Evolutionary conservation across 257 asterid species (phyloP).

Genomic region (Apocynum venetum): DNA sequence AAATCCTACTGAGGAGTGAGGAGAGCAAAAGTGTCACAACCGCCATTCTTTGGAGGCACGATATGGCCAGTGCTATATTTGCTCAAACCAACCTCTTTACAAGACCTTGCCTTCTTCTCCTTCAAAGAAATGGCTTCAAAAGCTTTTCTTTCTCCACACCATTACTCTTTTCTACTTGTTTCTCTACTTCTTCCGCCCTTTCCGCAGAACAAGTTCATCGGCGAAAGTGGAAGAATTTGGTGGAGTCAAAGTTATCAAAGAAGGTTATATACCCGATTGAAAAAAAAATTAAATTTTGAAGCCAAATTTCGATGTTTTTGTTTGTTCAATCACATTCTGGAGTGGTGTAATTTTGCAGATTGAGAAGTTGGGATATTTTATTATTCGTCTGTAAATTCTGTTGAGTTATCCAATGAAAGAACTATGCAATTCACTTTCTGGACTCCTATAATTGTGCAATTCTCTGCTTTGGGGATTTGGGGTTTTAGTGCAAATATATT

Average conservation of each 20-base stretch:
- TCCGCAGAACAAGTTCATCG: conserved; percentile 19
- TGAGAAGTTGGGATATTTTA: neutral
- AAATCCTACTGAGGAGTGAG: no score
- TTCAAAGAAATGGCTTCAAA: conserved; percentile 30
- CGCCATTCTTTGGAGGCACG: neutral
- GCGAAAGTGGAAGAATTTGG: conserved; percentile 43
- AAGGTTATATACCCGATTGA: neutral
- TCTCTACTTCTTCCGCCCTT: conserved; percentile 27
- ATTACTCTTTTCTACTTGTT: conserved; percentile 33
- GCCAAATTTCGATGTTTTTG: conserved; percentile 7
- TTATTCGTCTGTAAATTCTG: no score
- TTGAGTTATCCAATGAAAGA: neutral
- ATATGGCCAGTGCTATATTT: conserved; percentile 22
- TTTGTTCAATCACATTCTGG: neutral
- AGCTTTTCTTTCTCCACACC: conserved; percentile 27
- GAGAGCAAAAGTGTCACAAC: neutral
- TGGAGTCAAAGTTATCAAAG: conserved; percentile 46
- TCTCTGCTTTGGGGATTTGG: neutral
- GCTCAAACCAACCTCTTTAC: conserved; percentile 40
- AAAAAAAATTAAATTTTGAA: neutral
- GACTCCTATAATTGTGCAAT: neutral
- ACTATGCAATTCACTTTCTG: neutral
- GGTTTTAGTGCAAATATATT: neutral
- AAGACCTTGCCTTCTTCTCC: conserved; percentile 33
- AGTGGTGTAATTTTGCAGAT: neutral